Base-by-base conservation (phyloP, 2,329 filamentous ascomycete genomes). In the Ophiocordyceps camponoti-rufipedis region DNA sequence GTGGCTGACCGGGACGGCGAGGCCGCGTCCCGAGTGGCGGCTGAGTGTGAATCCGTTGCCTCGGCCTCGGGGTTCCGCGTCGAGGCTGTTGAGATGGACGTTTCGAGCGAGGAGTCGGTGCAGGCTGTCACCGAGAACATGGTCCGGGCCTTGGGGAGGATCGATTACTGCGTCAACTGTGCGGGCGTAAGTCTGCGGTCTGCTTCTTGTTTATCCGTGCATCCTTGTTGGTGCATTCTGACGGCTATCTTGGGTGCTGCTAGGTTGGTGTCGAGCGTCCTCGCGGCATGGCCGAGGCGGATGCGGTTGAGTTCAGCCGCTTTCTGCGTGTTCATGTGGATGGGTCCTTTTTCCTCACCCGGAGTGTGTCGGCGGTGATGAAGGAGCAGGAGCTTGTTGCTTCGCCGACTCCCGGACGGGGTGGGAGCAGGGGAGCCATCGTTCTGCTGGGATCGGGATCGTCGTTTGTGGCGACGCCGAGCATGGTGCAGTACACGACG, bases 151-250 rank as follows among this genome's bases (percentile, higher is more conserved):
- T 47, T 51, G 14, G 49, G 46, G 10, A 45, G 50, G 19, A 51
- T 53, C n/a, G 51, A 53, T 45, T 52, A 52, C 42, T 48, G 49
- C 16, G 46, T 53, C 38, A 49, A 52, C 42, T 47, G 45, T 29
- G 50, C 50, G 10, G 50, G 49, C 6, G 47, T 51, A 16, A 42
- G 48, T 40, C 11, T 16, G 16, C 16, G 35, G 35, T 23, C 23
- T 23, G 23, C 23, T 23, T 23, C 23, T 3, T 23, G 23, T 23
- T 23, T 5, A 23, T 23, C 23, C 23, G 23, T 23, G 23, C 23
- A 3, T 5, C 23, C 23, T 23, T 23, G 23, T 23, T 23, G 3
- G 3, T 23, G n/a, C n/a, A n/a, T 23, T 23, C 23, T 23, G 23
- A 23, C 23, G 23, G 23, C 23, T 23, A 5, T 23, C 23, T 23